Conservation (phyloP, 1,139 yeast species). For the Pichia sp. region DNA sequence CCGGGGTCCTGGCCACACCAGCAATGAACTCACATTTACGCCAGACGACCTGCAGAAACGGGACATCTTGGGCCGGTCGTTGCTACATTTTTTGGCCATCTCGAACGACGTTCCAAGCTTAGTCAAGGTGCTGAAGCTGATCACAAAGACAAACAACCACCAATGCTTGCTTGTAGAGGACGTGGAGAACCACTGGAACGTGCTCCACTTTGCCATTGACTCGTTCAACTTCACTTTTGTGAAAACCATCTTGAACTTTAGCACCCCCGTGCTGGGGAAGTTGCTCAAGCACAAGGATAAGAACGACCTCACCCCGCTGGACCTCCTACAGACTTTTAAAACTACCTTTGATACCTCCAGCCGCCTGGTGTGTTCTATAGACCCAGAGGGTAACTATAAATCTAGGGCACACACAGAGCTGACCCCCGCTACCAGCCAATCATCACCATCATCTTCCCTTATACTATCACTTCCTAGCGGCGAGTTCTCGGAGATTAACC, state of each 20-base stretch:
- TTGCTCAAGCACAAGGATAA: conserved; percentile 61
- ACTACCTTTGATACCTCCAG: conserved; percentile 5
- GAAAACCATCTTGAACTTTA: conserved; percentile 38
- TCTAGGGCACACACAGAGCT: not conserved
- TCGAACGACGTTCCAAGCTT: conserved; percentile 48
- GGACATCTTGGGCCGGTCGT: conserved; percentile 72
- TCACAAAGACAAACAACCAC: conserved; percentile 38
- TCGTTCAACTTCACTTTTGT: conserved; percentile 58
- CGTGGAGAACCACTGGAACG: conserved; percentile 79
- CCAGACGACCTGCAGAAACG: conserved; percentile 45
- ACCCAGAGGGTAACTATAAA: conserved; percentile 10
- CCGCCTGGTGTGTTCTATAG: conserved; percentile 5
- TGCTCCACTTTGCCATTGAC: conserved; percentile 65
- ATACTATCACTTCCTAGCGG: conserved; percentile 11
- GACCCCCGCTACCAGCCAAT: not conserved
- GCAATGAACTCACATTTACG: conserved; percentile 33
- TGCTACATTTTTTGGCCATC: conserved; percentile 55
- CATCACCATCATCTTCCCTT: conserved; percentile 9
- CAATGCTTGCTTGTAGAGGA: conserved; percentile 46
- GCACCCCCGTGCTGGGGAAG: conserved; percentile 32
- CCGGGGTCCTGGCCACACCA: conserved; percentile 1
- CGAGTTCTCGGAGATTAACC: conserved; percentile 4
- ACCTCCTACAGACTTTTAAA: conserved; percentile 37
- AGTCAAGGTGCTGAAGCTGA: conserved; percentile 39
- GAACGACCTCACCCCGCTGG: conserved; percentile 60